Percentiles rank a stretch among this genome's conserved stretches.
These are phyloP conservation scores for Neonectria faginata DNA, from an alignment of 2,329 filamentous ascomycete genomes.

Conservation along the genomic window DNA sequence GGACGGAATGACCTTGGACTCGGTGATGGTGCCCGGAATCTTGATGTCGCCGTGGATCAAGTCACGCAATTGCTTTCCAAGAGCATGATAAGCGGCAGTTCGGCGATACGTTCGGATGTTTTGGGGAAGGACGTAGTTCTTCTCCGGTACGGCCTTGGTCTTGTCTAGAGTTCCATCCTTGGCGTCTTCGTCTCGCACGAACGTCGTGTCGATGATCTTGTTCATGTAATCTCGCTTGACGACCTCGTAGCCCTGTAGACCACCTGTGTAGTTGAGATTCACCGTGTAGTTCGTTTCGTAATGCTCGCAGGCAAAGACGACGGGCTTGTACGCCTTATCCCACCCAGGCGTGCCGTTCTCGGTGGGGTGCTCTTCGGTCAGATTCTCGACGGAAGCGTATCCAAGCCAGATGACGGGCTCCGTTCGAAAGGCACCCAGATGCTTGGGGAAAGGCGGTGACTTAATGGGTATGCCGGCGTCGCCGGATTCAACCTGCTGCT, in stretches of 20 bases:
- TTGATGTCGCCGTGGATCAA: constrained; percentile 28
- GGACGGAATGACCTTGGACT: constrained; percentile 26
- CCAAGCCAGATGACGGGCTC: constrained; percentile 40
- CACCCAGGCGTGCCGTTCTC: constrained; percentile 5
- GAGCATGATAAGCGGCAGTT: constrained; percentile 33
- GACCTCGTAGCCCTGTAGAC: constrained; percentile 32
- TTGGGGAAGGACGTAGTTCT: constrained; percentile 32
- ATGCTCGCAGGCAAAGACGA: constrained; percentile 39
- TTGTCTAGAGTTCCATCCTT: constrained; percentile 32
- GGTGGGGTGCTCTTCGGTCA: constrained; percentile 11
- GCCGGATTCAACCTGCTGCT: constrained; percentile 25
- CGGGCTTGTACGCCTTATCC: constrained; percentile 30
- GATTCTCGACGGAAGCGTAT: constrained; percentile 28
- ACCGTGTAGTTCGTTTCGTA: constrained; percentile 40
- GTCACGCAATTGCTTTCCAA: constrained; percentile 30
- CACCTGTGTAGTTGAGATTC: constrained; percentile 30
- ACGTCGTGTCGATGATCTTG: constrained; percentile 39
- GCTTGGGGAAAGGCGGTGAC: constrained; percentile 19
- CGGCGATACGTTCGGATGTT: constrained; percentile 25
- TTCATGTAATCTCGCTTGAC: constrained; percentile 25
- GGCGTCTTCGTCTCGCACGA: not conserved
- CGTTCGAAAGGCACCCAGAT: constrained; percentile 33
- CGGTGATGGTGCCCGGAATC: constrained; percentile 22
- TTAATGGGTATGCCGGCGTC: constrained; percentile 4
- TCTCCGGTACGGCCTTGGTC: constrained; percentile 25